Evolutionary conservation across 306 rosid genomes (phyloP), one percentile per base, ranked within the genome.

Genomic region (Abrus pulchellus): DNA sequence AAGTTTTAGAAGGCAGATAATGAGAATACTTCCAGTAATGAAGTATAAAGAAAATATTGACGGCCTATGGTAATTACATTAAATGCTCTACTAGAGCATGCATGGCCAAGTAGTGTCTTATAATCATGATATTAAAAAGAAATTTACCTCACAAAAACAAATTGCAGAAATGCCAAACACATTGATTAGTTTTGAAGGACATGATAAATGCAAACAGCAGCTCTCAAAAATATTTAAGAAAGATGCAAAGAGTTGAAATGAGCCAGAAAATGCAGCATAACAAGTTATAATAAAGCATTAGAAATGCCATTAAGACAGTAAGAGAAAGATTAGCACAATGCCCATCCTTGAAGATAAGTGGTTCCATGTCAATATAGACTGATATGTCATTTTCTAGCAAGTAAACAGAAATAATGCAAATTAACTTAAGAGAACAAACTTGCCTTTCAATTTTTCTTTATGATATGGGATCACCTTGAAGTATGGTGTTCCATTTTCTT

Each of bases 391-490:
- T 57, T 44, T 61, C 12, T 27, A n/a, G 67, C 30, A 38, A 57
- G 61, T 36, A 27, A 76, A 77, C 14, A 76, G 50, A 72, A 64
- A 71, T 5, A 77, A 47, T 2, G 45, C 30, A 57, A 73, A 55
- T 6, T 68, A 63, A 80, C 12, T 0, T 0, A 50, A 64, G 33
- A 45, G 14, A 63, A 65, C 45, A 49, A 90, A 72, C 89, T 81
- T 76, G 78, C 89, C 87, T 83, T 84, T 61, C 8, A 70, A 43
- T 49, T 68, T 64, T 82, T 54, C 20, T 68, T 7, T 81, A 81
- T 79, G 82, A 75, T 20, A 70, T 30, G 73, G 78, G 85, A 80
- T 72, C 76, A 89, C 20, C 83, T 73, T 67, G 79, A 32, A 83
- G 84, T 78, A 68, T 86, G 83, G 83, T 85, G 65, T 77, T 59